A percentile compares a stretch with the other conserved stretches of the same genome.
phyloP scores from a whole-genome alignment of 78 protist species.

The Planoprotostelium fungivorum region DNA sequence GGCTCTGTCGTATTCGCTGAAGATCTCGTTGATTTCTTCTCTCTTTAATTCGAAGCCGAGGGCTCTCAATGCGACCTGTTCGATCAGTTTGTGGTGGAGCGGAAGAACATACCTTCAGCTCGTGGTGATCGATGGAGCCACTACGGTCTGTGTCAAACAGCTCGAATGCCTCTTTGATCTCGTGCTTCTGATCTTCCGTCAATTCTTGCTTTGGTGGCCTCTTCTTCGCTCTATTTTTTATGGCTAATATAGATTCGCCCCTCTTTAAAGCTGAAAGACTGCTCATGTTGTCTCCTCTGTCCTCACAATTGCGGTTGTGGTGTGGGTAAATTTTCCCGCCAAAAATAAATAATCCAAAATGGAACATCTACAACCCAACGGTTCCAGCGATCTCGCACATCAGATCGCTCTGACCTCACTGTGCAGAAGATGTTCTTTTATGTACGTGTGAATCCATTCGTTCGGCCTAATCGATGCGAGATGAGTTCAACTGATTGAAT shows the following conservation, averaged over 20 bases:
- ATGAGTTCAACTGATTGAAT: too few species aligned
- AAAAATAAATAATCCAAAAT: too few species aligned
- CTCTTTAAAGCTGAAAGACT: not conserved
- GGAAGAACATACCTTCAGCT: slow-evolving; percentile 23
- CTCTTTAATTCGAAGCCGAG: slow-evolving; percentile 85
- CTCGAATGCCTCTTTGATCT: slow-evolving; percentile 94
- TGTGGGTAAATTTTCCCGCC: too few species aligned
- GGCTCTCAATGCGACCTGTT: slow-evolving; percentile 88
- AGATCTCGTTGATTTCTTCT: slow-evolving; percentile 52
- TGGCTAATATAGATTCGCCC: not conserved
- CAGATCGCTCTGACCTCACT: too few species aligned
- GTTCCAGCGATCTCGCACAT: too few species aligned
- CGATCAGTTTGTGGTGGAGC: too few species aligned
- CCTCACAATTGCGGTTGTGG: too few species aligned
- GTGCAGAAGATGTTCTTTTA: too few species aligned
- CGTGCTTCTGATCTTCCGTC: slow-evolving; percentile 92
- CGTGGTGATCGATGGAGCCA: slow-evolving; percentile 92
- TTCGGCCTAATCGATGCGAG: too few species aligned
- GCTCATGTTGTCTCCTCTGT: not conserved
- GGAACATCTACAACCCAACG: too few species aligned
- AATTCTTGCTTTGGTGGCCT: not conserved
- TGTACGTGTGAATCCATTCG: too few species aligned
- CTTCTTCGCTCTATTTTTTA: not conserved
- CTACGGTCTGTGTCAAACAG: slow-evolving; percentile 91
- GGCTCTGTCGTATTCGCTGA: slow-evolving; percentile 1